Conservation (phyloP, 495 filamentous ascomycete genomes). For the Penicillium cinerascens region DNA sequence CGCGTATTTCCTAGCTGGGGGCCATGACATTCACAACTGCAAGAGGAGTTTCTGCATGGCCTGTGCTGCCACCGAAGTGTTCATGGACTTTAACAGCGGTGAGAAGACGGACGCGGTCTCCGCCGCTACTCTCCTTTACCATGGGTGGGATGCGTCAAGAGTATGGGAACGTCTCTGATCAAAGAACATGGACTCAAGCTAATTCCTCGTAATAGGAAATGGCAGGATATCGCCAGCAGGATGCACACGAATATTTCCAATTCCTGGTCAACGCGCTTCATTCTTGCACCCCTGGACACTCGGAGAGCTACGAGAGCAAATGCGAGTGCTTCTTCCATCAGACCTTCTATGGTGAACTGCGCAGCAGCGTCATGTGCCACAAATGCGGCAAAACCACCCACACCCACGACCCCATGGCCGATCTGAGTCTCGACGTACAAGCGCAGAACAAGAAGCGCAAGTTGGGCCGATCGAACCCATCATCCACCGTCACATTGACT, state of each 20-base stretch:
- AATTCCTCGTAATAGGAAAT: slow-evolving; percentile 60
- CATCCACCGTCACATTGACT: slow-evolving; percentile 56
- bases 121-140: slow-evolving; percentile 68
- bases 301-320: slow-evolving; percentile 52
- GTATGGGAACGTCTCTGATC: slow-evolving; percentile 3
- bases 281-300: slow-evolving; percentile 34
- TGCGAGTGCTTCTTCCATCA: slow-evolving; percentile 88
- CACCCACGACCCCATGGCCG: slow-evolving; percentile 79
- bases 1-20: slow-evolving; percentile 82
- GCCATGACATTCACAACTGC: slow-evolving; percentile 71
- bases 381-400: slow-evolving; percentile 74
- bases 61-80: slow-evolving; percentile 87
- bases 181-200: background rate
- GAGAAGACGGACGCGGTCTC: slow-evolving; percentile 83
- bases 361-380: slow-evolving; percentile 81
- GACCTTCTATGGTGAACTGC: slow-evolving; percentile 82
- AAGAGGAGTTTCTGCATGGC: slow-evolving; percentile 59
- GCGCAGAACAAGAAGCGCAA: slow-evolving; percentile 50
- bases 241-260: slow-evolving; percentile 93
- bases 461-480: slow-evolving; percentile 34
- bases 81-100: slow-evolving; percentile 78
- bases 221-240: slow-evolving; percentile 88
- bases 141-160: slow-evolving; percentile 26
- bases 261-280: slow-evolving; percentile 87
- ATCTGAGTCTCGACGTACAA: slow-evolving; percentile 78